Conservation (phyloP, 257 asterid species). For the Solanum bukasovii region DNA sequence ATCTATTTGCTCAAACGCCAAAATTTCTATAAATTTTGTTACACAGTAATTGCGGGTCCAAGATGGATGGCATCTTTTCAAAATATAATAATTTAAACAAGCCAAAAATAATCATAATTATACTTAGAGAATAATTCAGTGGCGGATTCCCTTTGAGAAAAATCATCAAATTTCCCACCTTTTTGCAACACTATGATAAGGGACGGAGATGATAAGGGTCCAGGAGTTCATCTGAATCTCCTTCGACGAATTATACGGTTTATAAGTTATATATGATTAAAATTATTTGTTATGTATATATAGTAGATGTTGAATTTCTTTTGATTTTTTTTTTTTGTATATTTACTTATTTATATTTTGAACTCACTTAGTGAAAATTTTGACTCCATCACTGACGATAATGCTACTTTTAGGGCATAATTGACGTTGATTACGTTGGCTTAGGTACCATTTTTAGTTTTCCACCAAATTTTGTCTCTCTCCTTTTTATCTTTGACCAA, state of each 20-base stretch:
- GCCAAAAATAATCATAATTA: neutral
- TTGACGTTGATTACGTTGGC: neutral
- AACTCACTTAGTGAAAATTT: too few relatives aligned
- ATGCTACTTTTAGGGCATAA: neutral
- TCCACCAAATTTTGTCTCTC: neutral
- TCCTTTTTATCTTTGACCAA: neutral
- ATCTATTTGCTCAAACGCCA: neutral
- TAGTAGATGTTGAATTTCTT: too few relatives aligned
- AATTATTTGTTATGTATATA: too few relatives aligned
- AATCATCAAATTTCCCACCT: neutral
- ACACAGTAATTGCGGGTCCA: neutral
- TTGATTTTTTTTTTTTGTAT: too few relatives aligned
- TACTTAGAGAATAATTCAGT: neutral
- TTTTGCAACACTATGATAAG: neutral
- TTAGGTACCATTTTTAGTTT: neutral
- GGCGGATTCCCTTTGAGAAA: neutral
- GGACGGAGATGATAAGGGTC: neutral
- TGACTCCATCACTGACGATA: too few relatives aligned
- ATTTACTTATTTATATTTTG: too few relatives aligned
- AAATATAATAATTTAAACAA: neutral
- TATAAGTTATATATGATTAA: neutral
- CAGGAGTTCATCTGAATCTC: neutral
- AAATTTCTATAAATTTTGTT: neutral
- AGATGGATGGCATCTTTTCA: neutral
- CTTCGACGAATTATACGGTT: too few relatives aligned